Evolutionary conservation across 2,329 filamentous ascomycete species (phyloP).

Genomic region (Lomentospora prolificans): DNA sequence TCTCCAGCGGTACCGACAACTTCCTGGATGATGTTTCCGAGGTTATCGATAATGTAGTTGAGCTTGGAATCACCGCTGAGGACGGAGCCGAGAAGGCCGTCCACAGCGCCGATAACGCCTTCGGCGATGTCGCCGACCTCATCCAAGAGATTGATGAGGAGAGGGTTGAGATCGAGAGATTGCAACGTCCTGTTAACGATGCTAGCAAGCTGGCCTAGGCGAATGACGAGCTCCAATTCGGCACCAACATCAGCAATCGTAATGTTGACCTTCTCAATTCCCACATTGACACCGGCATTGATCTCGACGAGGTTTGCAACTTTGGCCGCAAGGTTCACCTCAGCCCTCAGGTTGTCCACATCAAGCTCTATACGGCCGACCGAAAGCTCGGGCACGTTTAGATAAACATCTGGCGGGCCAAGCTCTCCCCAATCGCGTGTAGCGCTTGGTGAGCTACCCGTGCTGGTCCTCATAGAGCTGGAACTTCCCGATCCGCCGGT

Average conservation of each 20-base stretch:
- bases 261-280: slow-evolving; percentile 43
- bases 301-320: slow-evolving; percentile 47
- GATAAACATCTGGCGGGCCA: slow-evolving; percentile 35
- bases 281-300: slow-evolving; percentile 43
- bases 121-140: slow-evolving; percentile 42
- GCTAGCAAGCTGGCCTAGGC: slow-evolving; percentile 48
- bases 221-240: slow-evolving; percentile 48
- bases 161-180: slow-evolving; percentile 49
- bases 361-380: slow-evolving; percentile 50
- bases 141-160: slow-evolving; percentile 46
- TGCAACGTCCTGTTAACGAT: slow-evolving; percentile 52
- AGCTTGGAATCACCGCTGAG: neutral
- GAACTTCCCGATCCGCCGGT: neutral
- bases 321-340: slow-evolving; percentile 50
- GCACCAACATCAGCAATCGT: slow-evolving; percentile 52
- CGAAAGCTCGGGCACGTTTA: slow-evolving; percentile 47
- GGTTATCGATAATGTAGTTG: slow-evolving; percentile 49
- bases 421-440: neutral
- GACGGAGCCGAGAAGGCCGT: slow-evolving; percentile 44
- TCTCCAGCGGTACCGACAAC: slow-evolving; percentile 35
- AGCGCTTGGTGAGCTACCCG: neutral
- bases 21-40: slow-evolving; percentile 54
- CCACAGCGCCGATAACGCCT: slow-evolving; percentile 45
- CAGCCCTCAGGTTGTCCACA: slow-evolving; percentile 47
- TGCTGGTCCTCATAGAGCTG: neutral